Evolutionary conservation across 768 basidiomycete genomes (phyloP).

Genomic region (Suillus brevipes): DNA sequence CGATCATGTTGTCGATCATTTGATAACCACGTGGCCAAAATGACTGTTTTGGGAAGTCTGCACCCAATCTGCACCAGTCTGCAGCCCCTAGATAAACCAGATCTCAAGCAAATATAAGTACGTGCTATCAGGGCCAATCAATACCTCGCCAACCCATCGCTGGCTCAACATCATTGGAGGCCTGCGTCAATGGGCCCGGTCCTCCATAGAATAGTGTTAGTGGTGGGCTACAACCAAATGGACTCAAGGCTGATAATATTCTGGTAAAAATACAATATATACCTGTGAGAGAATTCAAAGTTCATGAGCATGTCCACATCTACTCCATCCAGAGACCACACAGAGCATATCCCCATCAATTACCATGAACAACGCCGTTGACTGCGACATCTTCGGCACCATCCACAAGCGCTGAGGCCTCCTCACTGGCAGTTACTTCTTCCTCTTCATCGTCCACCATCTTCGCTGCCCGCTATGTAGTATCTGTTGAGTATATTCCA

Average conservation of each 20-base stretch:
- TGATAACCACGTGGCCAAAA: slow-evolving; percentile 3
- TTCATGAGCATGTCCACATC: slow-evolving; percentile 2
- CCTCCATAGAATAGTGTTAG: not conserved
- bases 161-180: not conserved
- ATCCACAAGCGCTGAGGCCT: slow-evolving; percentile 11
- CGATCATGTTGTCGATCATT: slow-evolving; percentile 2
- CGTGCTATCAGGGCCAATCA: not conserved
- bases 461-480: slow-evolving; percentile 57
- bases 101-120: not conserved
- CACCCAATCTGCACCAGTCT: not conserved
- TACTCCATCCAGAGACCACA: not conserved
- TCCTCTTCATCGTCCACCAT: slow-evolving; percentile 55
- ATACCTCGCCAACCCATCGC: not conserved
- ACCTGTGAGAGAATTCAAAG: slow-evolving; percentile 1
- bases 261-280: slow-evolving; percentile 7
- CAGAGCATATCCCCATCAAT: slow-evolving; percentile 8
- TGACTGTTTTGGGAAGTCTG: not conserved
- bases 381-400: slow-evolving; percentile 6
- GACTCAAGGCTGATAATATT: slow-evolving; percentile 7
- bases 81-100: not conserved
- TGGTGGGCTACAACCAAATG: not conserved
- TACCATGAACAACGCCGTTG: slow-evolving; percentile 26
- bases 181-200: not conserved
- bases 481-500: slow-evolving; percentile 4
- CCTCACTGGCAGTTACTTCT: slow-evolving; percentile 17